These are phyloP conservation scores for Rubia yunnanensis DNA, from an alignment of 257 asterid species.

Conservation along the genomic window DNA sequence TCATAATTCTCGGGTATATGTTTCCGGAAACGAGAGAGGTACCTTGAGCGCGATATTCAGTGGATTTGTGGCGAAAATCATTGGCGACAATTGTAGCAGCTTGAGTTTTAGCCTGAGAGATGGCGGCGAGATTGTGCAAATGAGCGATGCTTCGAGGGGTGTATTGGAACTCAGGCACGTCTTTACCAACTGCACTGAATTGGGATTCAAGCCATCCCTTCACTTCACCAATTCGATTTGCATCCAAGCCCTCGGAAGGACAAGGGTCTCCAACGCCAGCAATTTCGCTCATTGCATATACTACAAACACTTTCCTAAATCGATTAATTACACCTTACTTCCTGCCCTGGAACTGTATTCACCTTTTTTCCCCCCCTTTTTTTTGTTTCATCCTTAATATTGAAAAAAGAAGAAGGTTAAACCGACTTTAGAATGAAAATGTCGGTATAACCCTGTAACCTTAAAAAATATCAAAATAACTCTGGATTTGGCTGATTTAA, in stretches of 20 bases:
- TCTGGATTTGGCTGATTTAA: no score
- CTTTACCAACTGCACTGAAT: constrained; percentile 78
- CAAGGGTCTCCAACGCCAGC: constrained; percentile 46
- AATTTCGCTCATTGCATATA: constrained; percentile 71
- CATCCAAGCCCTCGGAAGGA: constrained; percentile 64
- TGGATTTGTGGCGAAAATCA: constrained; percentile 85
- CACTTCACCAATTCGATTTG: constrained; percentile 72
- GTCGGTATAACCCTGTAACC: no score
- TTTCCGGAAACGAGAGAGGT: neutral
- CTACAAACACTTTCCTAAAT: no score
- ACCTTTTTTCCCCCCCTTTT: no score
- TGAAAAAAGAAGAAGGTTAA: no score
- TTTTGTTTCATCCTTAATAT: no score
- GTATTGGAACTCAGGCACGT: constrained; percentile 87
- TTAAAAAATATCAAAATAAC: no score
- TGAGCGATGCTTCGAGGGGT: constrained; percentile 77
- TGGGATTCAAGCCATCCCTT: constrained; percentile 82
- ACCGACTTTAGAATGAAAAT: no score
- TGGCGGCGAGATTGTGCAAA: constrained; percentile 61
- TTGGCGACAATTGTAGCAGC: constrained; percentile 83
- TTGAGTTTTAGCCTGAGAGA: constrained; percentile 88
- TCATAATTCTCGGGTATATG: neutral
- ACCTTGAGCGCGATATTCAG: constrained; percentile 93
- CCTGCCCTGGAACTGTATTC: no score
- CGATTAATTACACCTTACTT: no score